Base-by-base conservation (phyloP, 169 alveolate genomes). In the Plasmodium cynomolgi region DNA sequence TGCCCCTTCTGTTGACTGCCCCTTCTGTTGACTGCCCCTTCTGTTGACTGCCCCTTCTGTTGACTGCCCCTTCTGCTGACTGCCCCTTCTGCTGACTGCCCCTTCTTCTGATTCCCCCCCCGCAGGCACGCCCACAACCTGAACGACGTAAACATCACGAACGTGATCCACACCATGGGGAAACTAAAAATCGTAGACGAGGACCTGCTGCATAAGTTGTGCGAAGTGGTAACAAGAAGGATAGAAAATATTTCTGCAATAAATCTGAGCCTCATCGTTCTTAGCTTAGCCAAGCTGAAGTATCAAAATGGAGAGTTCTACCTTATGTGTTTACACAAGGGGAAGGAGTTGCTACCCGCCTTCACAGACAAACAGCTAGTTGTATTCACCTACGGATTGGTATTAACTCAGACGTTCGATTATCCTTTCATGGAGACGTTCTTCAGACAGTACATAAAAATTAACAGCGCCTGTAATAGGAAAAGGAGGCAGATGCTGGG, bases 201-300 rank as follows among this genome's bases (percentile, higher is more conserved):
- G 5, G 56, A 41, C 8, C 17, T 88, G 37, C 73, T 41, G 23
- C 39, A 88, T 44, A 88, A n/a, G 47, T 5, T 88, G 41, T 88
- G 94, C 41, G 33, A 88, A 23, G 73, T 88, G 26, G 72, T 88
- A 56, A 56, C 37, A 5, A 7, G 39, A 56, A 88, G 94, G 73
- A 77, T 79, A 1, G 94, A 80, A 1, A 88, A 68, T 17, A 88
- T 88, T 15, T 88, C 94, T 1, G 77, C 83, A 6, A 23, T 88
- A 58, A 88, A 88, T 79, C 50, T 88, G 72, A 88, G 94, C 44
- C 81, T 88, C n/a, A 88, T 79, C 29, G 83, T 88, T 33, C 84
- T 79, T 80, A 88, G 50, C 50, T 39, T 88, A 20, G 41, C 94
- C 29, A 88, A 88, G 44, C 15, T 88, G 26, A 50, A 80, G 13